A percentile compares a stretch with the other conserved stretches of the same genome.
Evolutionary conservation across 2,329 filamentous ascomycete species (phyloP).

Genomic region (Aquanectria penicillioides): DNA sequence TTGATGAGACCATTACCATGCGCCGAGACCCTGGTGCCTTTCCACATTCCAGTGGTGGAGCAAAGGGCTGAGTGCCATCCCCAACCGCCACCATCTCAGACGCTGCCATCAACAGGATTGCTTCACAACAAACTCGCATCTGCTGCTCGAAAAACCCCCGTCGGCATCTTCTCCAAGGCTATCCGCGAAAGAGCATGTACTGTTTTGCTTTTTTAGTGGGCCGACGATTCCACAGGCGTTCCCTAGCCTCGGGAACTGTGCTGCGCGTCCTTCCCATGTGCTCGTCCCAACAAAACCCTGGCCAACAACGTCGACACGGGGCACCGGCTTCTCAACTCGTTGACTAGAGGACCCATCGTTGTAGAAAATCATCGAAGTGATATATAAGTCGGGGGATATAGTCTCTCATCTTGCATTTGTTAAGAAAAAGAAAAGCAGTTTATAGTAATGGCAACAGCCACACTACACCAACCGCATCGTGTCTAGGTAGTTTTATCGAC

Average conservation of each 20-base stretch:
- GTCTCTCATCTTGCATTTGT: not conserved
- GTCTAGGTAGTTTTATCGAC: not conserved
- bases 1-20: not conserved
- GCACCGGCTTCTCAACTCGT: conserved; percentile 24
- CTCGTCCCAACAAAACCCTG: conserved; percentile 45
- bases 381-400: not conserved
- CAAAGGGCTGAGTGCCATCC: too few relatives aligned
- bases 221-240: conserved; percentile 27
- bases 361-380: not conserved
- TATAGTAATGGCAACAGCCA: not conserved
- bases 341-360: conserved; percentile 8
- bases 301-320: conserved; percentile 32
- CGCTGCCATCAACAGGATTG: not conserved
- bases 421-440: not conserved
- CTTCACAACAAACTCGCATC: not conserved
- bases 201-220: conserved; percentile 26
- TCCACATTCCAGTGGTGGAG: not conserved
- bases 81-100: not conserved
- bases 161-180: conserved; percentile 7
- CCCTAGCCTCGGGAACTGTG: conserved; percentile 39
- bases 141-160: not conserved
- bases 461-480: too few relatives aligned
- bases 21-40: not conserved
- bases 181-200: conserved; percentile 21
- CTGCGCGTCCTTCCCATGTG: conserved; percentile 41